Evolutionary conservation across 306 rosid genomes (phyloP), one percentile per base, ranked within the genome.

Genomic region (Morella rubra): DNA sequence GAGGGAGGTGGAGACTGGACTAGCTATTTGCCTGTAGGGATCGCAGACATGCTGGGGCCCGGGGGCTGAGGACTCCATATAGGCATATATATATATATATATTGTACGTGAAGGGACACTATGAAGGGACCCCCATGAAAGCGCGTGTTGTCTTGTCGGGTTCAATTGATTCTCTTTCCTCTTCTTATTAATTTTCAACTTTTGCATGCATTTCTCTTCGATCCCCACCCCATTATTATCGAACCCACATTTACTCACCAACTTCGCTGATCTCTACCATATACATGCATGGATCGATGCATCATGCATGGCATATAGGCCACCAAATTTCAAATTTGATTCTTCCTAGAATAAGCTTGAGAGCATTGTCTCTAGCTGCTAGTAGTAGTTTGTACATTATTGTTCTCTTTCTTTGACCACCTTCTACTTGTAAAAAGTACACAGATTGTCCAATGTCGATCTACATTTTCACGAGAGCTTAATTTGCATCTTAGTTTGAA

Each of bases 131-230:
- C n/a, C n/a, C n/a, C n/a, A n/a, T n/a, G n/a, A n/a, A n/a, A n/a
- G 83, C 76, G 47, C 71, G 80, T 79, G 5, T 22, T 79, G 86
- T 79, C 78, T n/a, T n/a, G n/a, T n/a, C n/a, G 72, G 82, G 32
- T 67, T 4, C 52, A 10, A 16, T n/a, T n/a, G 52, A 46, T 44
- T 51, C 73, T 58, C 14, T 80, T 69, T 19, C 32, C 24, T 19
- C 73, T 15, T 58, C 71, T 77, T 79, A 4, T 68, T 67, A n/a
- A n/a, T n/a, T n/a, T 76, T 68, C 73, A 69, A 54, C 42, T 62
- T 46, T 65, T 40, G 27, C 15, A 16, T 16, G 4, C 13, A 18
- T 65, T 41, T 40, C 47, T 65, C 49, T 24, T 8, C 70, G 12
- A 47, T 64, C 69, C 47, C 37, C 69, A 64, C 3, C 7, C 6